Percentiles rank a stretch among this genome's conserved stretches.
These are phyloP conservation scores for Neofusicoccum kwambonambiense DNA, from an alignment of 2,329 filamentous ascomycete genomes.

Conservation along the genomic window DNA sequence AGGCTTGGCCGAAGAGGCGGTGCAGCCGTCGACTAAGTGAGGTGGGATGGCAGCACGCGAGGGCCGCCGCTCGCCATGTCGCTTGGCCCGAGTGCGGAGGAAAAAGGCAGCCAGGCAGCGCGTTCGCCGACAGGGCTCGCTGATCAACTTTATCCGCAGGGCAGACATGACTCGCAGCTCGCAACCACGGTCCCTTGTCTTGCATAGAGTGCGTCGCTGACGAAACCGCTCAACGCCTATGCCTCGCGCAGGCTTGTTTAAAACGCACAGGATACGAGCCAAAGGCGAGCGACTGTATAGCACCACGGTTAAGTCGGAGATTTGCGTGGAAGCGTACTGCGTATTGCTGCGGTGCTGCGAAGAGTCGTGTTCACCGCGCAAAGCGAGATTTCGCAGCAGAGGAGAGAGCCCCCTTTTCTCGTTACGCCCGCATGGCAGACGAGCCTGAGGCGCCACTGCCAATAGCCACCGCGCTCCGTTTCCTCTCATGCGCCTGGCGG, in stretches of 20 bases:
- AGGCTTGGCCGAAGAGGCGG: neutral
- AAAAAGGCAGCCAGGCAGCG: neutral
- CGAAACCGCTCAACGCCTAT: neutral
- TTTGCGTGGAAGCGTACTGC: neutral
- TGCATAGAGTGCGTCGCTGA: neutral
- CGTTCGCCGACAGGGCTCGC: neutral
- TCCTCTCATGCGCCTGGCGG: neutral
- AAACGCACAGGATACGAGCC: neutral
- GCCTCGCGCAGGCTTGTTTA: too few relatives aligned
- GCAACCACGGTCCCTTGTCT: neutral
- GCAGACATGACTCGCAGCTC: neutral
- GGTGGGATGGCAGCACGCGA: neutral
- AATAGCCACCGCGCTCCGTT: too few relatives aligned
- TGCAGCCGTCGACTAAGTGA: neutral
- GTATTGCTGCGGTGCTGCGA: too few relatives aligned
- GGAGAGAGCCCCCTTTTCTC: neutral
- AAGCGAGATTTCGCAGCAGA: neutral
- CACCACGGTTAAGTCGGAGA: neutral
- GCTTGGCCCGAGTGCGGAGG: neutral
- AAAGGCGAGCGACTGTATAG: neutral
- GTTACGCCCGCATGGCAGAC: neutral
- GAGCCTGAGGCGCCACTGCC: neutral
- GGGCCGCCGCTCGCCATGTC: neutral
- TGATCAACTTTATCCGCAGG: slow-evolving; percentile 6
- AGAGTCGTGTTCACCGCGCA: neutral